Evolutionary conservation across 768 basidiomycete species (phyloP), one percentile per base, ranked within the genome.

Genomic region (Leccinum barrowsii): DNA sequence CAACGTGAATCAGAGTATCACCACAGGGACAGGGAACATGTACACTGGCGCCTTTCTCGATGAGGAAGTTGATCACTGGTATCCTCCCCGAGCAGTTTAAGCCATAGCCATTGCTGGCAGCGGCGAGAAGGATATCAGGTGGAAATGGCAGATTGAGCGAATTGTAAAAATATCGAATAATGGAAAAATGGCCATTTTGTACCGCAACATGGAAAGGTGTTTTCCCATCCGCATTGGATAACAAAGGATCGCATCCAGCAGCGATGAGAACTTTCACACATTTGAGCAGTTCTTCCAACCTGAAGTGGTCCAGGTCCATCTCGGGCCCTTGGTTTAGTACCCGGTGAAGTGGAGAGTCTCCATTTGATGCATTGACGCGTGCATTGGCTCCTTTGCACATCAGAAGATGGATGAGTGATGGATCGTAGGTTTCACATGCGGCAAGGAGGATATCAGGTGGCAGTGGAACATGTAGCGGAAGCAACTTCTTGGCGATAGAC

Each of bases 101-200:
- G 0, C 7, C 0, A 7, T 1, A 0, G 7, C 26, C 0, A 7
- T 26, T 7, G 0, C 26, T 7, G 7, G 0, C 26, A 26, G 26
- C 26, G 7, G 26, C 0, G 0, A 21, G 28, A 26, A 58, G 47
- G 28, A 58, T 32, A 1, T 48, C 22, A 0, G 10, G 22, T 0
- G 22, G 46, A 0, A 47, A 22, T 22, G 22, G 22, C 6, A 0
- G 12, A 47, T 19, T 12, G 21, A 47, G 2, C 19, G 7, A 2
- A 21, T 12, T 1, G 5, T 47, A 13, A 7, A 47, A 7, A 24
- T 47, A 47, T 22, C 13, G 46, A 47, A 7, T 1, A 19, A 47
- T 13, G 6, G 22, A 4, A 24, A 47, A 0, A 24, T 15, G 2
- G 12, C 46, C 3, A 0, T 15, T 2, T 15, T 24, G 0, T 3